These are phyloP conservation scores for Cladosporium sp. DNA, from an alignment of 2,329 filamentous ascomycete species.

Conservation along the genomic window DNA sequence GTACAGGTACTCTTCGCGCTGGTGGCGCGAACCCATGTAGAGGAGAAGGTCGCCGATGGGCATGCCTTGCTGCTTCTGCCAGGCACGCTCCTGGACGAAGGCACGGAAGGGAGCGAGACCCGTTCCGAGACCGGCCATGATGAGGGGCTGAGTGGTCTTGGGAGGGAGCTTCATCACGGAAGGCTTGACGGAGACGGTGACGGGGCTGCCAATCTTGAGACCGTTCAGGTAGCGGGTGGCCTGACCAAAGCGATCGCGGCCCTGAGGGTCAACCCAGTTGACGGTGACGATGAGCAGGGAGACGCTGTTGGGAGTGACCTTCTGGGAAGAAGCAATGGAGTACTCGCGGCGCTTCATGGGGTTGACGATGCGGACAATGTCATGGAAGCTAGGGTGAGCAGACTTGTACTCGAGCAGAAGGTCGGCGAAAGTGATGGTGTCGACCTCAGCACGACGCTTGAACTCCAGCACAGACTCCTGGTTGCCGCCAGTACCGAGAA, in stretches of 20 bases:
- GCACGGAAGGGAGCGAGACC: constrained; percentile 98
- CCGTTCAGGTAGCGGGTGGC: constrained; percentile 85
- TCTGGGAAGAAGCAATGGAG: constrained; percentile 97
- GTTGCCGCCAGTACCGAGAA: constrained; percentile 62
- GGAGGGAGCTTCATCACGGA: constrained; percentile 98
- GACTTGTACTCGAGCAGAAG: constrained; percentile 86
- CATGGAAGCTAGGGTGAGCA: constrained; percentile 83
- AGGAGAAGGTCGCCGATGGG: constrained; percentile 89
- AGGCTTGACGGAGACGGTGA: constrained; percentile 94
- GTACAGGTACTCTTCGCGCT: constrained; percentile 97
- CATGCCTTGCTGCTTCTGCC: constrained; percentile 97
- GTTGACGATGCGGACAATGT: constrained; percentile 81
- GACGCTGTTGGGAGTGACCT: constrained; percentile 86
- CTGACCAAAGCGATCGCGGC: constrained; percentile 87
- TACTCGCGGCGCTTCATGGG: constrained; percentile 97
- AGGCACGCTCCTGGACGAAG: constrained; percentile 95
- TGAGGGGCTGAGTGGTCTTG: constrained; percentile 84
- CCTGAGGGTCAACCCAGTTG: constrained; percentile 85
- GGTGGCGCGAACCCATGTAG: constrained; percentile 95
- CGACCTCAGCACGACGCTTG: constrained; percentile 86
- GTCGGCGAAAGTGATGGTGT: constrained; percentile 88
- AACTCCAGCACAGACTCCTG: constrained; percentile 83
- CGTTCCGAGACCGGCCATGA: constrained; percentile 98
- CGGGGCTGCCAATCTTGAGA: constrained; percentile 71
- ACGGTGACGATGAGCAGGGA: constrained; percentile 96